Percentiles rank a stretch among this genome's conserved stretches.
phyloP scores from a whole-genome alignment of 108 stramenopile genomes.

The Skeletonema grethae region DNA sequence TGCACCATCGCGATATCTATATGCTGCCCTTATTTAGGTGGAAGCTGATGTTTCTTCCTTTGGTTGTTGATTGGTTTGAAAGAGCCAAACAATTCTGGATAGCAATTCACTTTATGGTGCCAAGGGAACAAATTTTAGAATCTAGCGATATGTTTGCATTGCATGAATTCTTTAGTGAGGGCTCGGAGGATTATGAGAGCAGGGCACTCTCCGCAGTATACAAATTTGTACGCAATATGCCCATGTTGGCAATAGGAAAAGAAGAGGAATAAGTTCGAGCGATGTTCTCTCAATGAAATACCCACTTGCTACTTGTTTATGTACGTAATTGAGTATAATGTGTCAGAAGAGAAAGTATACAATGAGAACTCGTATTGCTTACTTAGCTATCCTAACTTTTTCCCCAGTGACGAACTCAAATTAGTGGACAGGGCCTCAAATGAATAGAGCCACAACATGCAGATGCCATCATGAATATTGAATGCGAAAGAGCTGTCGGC shows the following conservation, averaged over 20 bases:
- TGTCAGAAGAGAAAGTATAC: no score
- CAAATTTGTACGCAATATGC: constrained; percentile 8
- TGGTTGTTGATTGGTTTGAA: constrained; percentile 1
- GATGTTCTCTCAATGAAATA: neutral
- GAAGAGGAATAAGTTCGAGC: neutral
- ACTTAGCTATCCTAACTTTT: neutral
- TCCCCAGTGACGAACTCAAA: no score
- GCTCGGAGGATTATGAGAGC: neutral
- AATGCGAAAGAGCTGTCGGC: no score
- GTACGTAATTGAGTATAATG: no score
- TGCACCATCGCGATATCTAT: neutral
- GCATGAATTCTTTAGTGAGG: neutral
- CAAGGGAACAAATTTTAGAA: neutral
- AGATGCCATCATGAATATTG: no score
- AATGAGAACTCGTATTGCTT: no score
- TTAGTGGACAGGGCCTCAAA: no score
- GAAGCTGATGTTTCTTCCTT: neutral
- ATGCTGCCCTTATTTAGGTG: neutral
- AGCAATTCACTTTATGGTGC: neutral
- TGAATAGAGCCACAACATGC: no score
- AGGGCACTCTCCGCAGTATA: constrained; percentile 1
- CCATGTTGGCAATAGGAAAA: constrained; percentile 1
- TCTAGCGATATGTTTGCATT: neutral
- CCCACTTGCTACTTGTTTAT: no score
- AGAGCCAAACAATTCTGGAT: neutral